Evolutionary conservation across 305 asterid genomes (phyloP), one percentile per base, ranked within the genome.

Genomic region (Fraxinus albicans): DNA sequence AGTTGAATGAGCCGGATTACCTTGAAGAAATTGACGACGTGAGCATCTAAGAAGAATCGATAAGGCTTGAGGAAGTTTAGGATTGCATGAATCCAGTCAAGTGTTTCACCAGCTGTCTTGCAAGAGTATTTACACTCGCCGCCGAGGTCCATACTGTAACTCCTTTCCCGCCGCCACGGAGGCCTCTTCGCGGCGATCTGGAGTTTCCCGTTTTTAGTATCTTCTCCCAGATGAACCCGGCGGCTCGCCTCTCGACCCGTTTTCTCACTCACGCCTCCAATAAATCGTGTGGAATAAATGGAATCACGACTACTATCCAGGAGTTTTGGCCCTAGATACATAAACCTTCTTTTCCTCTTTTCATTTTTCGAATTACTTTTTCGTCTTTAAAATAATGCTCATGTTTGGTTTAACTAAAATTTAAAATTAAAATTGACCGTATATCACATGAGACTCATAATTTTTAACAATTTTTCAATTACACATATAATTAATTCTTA

Each of bases 11-110:
- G 86, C 36, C 44, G 42, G 80, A 83, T 75, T 80, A 84, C 98
- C 93, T 87, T 90, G 92, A 92, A 94, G 90, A 94, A 96, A 87
- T 93, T 90, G 88, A 92, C 95, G 74, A 94, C 95, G 81, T 90
- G 98, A 47, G 93, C 96, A 9, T 93, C 94, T 9, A 94, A 33
- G 74, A 94, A 90, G 89, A 94, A 94, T 77, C 92, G 85, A 86
- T 89, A 93, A 1, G 92, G 94, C 80, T 90, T 75, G 77, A 94
- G 89, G 88, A 94, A 95, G 19, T 88, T 83, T 60, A 87, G 78
- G 67, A 95, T 94, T 33, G 96, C 95, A 44, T 79, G 88, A 76
- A 95, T 94, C 99, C 99, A 95, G 85, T 92, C 91, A 27, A 88
- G 84, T 8, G 97, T 94, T 85, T 93, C 97, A 17, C 67, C 83